Conservation (phyloP, 2,329 filamentous ascomycete species). For the Sporothrix phasma region DNA sequence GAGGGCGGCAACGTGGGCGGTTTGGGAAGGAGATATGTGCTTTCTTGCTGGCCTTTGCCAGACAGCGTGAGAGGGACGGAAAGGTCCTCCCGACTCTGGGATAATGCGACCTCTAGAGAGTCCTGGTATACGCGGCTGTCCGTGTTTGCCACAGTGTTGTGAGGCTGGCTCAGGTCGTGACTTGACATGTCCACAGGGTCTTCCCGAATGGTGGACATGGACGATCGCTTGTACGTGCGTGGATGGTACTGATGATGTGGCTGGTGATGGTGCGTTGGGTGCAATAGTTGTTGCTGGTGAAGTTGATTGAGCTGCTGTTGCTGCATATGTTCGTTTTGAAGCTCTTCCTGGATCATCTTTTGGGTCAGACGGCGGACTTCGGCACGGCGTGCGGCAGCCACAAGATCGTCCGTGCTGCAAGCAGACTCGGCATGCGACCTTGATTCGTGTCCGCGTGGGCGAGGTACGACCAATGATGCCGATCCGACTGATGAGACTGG, state of each 20-base stretch:
- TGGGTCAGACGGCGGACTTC: constrained; percentile 46
- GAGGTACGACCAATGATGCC: constrained; percentile 37
- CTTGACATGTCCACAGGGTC: constrained; percentile 12
- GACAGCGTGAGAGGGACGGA: background rate
- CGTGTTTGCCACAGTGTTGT: background rate
- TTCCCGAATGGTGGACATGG: constrained; percentile 20
- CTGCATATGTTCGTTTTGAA: constrained; percentile 34
- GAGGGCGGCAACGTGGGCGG: background rate
- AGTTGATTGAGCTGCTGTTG: background rate
- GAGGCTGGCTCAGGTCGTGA: background rate
- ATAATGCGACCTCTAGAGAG: background rate
- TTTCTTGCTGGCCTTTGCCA: background rate
- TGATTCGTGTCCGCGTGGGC: constrained; percentile 35
- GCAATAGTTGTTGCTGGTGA: background rate
- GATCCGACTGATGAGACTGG: constrained; percentile 35
- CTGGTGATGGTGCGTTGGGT: background rate
- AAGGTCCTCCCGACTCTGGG: background rate
- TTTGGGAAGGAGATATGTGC: background rate
- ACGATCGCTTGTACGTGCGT: constrained; percentile 8
- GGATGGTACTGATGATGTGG: background rate
- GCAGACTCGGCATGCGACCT: constrained; percentile 32
- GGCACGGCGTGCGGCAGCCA: constrained; percentile 38
- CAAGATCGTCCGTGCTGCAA: constrained; percentile 41
- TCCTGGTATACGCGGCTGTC: background rate
- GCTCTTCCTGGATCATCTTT: constrained; percentile 48